Conservation (phyloP, 495 filamentous ascomycete genomes). For the Pyronema omphalodes region DNA sequence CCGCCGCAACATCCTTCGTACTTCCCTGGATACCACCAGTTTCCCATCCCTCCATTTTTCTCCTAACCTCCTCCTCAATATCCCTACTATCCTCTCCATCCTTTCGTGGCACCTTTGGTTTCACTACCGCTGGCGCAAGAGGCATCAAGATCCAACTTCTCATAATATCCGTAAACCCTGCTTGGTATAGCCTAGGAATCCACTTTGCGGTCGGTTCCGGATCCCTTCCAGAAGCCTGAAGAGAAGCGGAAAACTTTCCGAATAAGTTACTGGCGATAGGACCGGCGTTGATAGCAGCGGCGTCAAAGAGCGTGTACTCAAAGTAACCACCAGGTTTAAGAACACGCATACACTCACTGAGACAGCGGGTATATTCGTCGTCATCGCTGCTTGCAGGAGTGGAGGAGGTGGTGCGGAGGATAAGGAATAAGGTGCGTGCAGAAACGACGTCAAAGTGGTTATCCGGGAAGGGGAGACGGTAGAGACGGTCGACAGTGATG, state of each 20-base stretch:
- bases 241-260: constrained; percentile 74
- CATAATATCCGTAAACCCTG: constrained; percentile 61
- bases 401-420: constrained; percentile 32
- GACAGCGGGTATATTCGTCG: constrained; percentile 80
- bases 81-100: constrained; percentile 4
- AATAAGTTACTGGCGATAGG: constrained; percentile 57
- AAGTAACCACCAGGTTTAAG: constrained; percentile 85
- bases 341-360: constrained; percentile 70
- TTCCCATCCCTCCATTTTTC: constrained; percentile 24
- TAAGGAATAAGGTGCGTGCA: constrained; percentile 65
- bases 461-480: constrained; percentile 68
- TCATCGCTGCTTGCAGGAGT: constrained; percentile 22
- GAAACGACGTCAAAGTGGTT: constrained; percentile 86
- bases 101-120: constrained; percentile 35
- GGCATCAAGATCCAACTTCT: constrained; percentile 82
- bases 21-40: constrained; percentile 41
- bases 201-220: constrained; percentile 62
- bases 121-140: constrained; percentile 44
- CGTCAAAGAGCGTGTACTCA: constrained; percentile 76
- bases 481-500: constrained; percentile 52
- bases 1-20: constrained; percentile 49
- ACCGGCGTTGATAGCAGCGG: constrained; percentile 69
- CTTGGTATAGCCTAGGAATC: constrained; percentile 49
- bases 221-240: constrained; percentile 77
- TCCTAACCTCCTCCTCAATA: constrained; percentile 25